Evolutionary conservation across 345 rosid species (phyloP), one percentile per base, ranked within the genome.

Genomic region (Balakata baccata): DNA sequence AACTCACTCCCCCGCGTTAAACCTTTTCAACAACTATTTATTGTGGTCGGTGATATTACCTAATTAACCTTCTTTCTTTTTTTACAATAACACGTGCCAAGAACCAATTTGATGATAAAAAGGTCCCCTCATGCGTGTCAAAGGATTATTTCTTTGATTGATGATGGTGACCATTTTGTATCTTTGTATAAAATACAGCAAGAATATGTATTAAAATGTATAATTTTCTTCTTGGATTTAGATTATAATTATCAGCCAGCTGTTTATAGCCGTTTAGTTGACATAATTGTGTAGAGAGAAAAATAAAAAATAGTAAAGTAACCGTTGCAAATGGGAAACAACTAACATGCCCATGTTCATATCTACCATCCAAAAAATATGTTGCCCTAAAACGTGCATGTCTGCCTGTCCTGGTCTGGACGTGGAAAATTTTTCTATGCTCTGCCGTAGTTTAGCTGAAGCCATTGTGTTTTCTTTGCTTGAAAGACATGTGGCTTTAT

Each of bases 211-310:
- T 60, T 23, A 23, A 13, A 52, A 13, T 14, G 3, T 29, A 29
- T 29, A 29, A 17, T 52, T 52, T 52, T 52, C 14, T 52, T 17
- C 1, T 13, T 25, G 5, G 12, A 64, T 1, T 22, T 5, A 18
- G 52, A 57, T 22, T 8, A 71, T 74, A 68, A 29, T 29, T 29
- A 29, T 29, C 34, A 78, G 81, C 50, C 64, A 76, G 83, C 60
- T 68, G 73, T 41, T 34, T 61, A 71, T 29, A 56, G 74, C 76
- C 82, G 75, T 75, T 70, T 51, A 38, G 60, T 57, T 22, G 20
- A 60, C 65, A 79, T 49, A 71, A 69, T 49, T 69, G 72, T 20
- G 13, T 83, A 79, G 78, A 81, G 78, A 79, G 77, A 68, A 34
- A 47, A 2, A 2, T 29, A 51, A 20, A 25, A 29, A 29, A 29